phyloP scores from a whole-genome alignment of 2,329 filamentous ascomycete genomes.

The Aspergillus floridensis region DNA sequence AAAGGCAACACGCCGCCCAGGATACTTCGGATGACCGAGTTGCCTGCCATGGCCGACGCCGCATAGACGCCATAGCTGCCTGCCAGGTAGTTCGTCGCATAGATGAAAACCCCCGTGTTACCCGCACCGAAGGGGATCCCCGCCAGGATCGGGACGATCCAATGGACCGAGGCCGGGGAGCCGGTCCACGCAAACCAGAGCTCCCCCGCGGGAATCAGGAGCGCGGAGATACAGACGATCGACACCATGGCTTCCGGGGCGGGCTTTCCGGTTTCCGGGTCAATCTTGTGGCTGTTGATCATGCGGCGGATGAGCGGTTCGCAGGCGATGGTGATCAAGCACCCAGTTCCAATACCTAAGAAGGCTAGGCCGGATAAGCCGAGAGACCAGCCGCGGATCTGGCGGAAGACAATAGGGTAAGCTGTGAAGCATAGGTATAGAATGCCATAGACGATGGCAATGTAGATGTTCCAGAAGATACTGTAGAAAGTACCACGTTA shows the following conservation, averaged over 20 bases:
- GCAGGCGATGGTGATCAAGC: conserved; percentile 50
- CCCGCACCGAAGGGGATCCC: conserved; percentile 77
- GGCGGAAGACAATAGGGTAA: conserved; percentile 78
- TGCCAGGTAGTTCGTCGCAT: conserved; percentile 75
- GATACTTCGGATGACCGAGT: conserved; percentile 68
- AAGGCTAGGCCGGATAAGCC: conserved; percentile 76
- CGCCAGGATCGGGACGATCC: conserved; percentile 74
- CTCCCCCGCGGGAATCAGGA: conserved; percentile 74
- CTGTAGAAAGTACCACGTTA: conserved; percentile 38
- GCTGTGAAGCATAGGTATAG: conserved; percentile 88
- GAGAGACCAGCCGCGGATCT: conserved; percentile 72
- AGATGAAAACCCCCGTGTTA: conserved; percentile 78
- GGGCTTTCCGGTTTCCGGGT: conserved; percentile 70
- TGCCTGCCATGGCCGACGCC: conserved; percentile 75
- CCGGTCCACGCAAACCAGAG: conserved; percentile 88
- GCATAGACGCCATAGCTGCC: conserved; percentile 78
- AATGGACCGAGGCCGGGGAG: conserved; percentile 72
- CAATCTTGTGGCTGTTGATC: conserved; percentile 72
- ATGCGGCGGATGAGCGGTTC: conserved; percentile 71
- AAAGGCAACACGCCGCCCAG: conserved; percentile 77
- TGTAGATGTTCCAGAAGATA: conserved; percentile 71
- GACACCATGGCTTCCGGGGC: conserved; percentile 78
- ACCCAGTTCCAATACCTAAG: conserved; percentile 64
- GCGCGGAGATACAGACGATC: conserved; percentile 72
- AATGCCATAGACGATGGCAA: conserved; percentile 78